These are phyloP conservation scores for Thelephora aurantiotincta DNA, from an alignment of 768 basidiomycete species.

Conservation along the genomic window DNA sequence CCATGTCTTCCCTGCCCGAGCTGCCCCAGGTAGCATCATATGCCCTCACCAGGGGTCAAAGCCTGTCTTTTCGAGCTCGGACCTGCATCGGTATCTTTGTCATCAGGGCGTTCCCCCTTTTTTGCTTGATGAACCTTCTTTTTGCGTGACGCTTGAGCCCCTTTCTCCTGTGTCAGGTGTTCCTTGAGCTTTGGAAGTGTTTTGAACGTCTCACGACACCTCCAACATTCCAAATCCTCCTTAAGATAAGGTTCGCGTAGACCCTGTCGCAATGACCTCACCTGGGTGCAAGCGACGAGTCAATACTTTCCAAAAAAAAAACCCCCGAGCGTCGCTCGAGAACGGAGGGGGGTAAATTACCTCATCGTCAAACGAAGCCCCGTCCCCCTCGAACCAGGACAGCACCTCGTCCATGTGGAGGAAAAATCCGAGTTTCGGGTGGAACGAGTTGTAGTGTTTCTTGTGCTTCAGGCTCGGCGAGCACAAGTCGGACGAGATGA, in stretches of 20 bases:
- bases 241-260: slow-evolving; percentile 58
- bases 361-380: slow-evolving; percentile 30
- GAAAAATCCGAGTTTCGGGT: slow-evolving; percentile 76
- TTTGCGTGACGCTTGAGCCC: slow-evolving; percentile 28
- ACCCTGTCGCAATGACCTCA: slow-evolving; percentile 32
- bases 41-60: not conserved
- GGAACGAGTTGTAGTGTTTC: slow-evolving; percentile 87
- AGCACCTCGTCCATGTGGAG: slow-evolving; percentile 65
- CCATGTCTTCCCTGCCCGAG: not conserved
- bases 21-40: not conserved
- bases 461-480: slow-evolving; percentile 67
- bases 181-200: slow-evolving; percentile 64
- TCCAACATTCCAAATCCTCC: slow-evolving; percentile 53
- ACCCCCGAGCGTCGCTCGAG: not conserved
- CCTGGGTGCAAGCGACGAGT: slow-evolving; percentile 22
- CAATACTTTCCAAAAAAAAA: not conserved
- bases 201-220: slow-evolving; percentile 44
- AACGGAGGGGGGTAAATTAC: slow-evolving; percentile 21
- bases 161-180: slow-evolving; percentile 69
- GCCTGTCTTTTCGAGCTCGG: not conserved
- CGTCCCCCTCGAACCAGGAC: slow-evolving; percentile 62
- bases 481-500: slow-evolving; percentile 67
- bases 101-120: slow-evolving; percentile 21
- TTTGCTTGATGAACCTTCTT: too few relatives aligned
- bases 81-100: not conserved